phyloP scores from a whole-genome alignment of 2,329 filamentous ascomycete genomes.

The Lachnellula subtilissima region DNA sequence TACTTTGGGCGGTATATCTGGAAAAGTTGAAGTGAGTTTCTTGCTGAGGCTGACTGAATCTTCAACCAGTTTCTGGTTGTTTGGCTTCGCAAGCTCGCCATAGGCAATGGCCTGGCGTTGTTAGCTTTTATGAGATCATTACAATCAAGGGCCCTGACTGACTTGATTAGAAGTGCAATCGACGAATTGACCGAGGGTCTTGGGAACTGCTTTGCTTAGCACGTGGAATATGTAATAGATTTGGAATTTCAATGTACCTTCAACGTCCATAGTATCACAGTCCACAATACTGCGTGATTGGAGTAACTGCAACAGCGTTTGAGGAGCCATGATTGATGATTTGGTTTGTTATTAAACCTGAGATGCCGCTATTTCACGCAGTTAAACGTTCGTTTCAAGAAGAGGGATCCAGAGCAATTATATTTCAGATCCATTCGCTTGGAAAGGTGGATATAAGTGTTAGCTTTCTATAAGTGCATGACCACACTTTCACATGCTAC shows the following conservation, averaged over 20 bases:
- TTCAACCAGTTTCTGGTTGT: slow-evolving; percentile 36
- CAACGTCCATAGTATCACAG: slow-evolving; percentile 47
- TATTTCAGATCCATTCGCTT: too few relatives aligned
- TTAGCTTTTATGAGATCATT: neutral
- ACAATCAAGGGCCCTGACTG: slow-evolving; percentile 1
- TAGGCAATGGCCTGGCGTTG: slow-evolving; percentile 44
- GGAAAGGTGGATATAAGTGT: too few relatives aligned
- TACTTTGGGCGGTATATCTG: slow-evolving; percentile 37
- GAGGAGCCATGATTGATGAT: slow-evolving; percentile 12
- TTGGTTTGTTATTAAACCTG: neutral
- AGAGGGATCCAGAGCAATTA: too few relatives aligned
- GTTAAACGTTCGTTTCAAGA: neutral
- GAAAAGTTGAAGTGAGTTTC: slow-evolving; percentile 31
- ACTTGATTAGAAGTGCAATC: slow-evolving; percentile 54
- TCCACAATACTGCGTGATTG: slow-evolving; percentile 42
- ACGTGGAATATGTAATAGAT: neutral
- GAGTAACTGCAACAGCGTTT: slow-evolving; percentile 39
- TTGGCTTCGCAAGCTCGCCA: slow-evolving; percentile 40
- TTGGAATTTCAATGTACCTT: slow-evolving; percentile 32
- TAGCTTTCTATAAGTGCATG: too few relatives aligned
- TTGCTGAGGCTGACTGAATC: slow-evolving; percentile 34
- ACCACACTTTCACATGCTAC: too few relatives aligned
- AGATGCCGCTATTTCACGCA: neutral
- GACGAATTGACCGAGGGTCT: slow-evolving; percentile 42
- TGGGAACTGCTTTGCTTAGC: slow-evolving; percentile 35